These are phyloP conservation scores for Kondoa malvinella DNA, from an alignment of 768 basidiomycete genomes.

Conservation along the genomic window DNA sequence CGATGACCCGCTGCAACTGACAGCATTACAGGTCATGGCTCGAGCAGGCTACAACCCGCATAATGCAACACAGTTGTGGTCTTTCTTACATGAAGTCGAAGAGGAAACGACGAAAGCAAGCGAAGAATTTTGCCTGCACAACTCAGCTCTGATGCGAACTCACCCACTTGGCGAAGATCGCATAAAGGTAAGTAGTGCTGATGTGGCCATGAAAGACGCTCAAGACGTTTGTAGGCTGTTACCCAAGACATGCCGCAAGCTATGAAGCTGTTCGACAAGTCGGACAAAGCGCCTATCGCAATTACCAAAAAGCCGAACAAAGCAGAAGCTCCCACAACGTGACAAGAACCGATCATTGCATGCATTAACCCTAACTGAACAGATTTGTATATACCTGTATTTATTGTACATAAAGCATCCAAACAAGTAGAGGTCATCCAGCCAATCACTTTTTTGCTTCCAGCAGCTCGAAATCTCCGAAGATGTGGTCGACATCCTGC, in stretches of 20 bases:
- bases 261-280: constrained; percentile 23
- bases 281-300: not conserved
- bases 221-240: not conserved
- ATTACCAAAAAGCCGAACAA: not conserved
- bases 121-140: constrained; percentile 28
- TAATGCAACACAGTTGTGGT: constrained; percentile 35
- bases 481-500: constrained; percentile 63
- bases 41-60: constrained; percentile 37
- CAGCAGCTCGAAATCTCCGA: constrained; percentile 29
- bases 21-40: constrained; percentile 35
- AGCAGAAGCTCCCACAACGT: too few species aligned
- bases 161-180: constrained; percentile 36
- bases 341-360: too few species aligned
- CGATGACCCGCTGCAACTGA: not conserved
- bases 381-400: not conserved
- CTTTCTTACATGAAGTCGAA: constrained; percentile 36
- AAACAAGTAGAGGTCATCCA: too few species aligned
- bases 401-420: too few species aligned
- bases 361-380: not conserved
- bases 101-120: constrained; percentile 30
- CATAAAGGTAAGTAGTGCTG: not conserved
- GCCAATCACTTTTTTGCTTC: not conserved
- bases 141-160: constrained; percentile 34
- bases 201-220: not conserved
- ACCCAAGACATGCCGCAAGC: constrained; percentile 22